phyloP scores from a whole-genome alignment of 2,329 filamentous ascomycete genomes.

The Fulvia fulva region DNA sequence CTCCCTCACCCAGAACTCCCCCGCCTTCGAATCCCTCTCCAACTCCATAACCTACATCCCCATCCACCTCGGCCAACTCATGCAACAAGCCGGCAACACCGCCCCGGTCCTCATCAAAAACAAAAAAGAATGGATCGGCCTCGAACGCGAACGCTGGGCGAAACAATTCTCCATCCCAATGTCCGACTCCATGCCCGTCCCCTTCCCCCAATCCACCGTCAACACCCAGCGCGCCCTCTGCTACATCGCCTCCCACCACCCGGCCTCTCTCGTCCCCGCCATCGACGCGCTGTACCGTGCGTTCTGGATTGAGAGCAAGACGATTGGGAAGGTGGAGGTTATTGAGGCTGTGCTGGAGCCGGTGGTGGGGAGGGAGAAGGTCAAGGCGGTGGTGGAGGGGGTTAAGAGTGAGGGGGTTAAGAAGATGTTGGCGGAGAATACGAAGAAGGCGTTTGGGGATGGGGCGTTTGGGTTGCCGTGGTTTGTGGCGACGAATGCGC shows the following conservation, averaged over 20 bases:
- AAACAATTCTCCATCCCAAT: conserved; percentile 54
- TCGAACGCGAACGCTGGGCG: conserved; percentile 54
- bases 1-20: conserved; percentile 47
- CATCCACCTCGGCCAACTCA: conserved; percentile 57
- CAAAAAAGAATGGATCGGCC: conserved; percentile 55
- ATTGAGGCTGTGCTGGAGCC: conserved; percentile 43
- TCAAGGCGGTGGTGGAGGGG: conserved; percentile 36
- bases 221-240: conserved; percentile 51
- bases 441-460: conserved; percentile 48
- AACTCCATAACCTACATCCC: conserved; percentile 54
- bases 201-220: conserved; percentile 54
- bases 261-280: conserved; percentile 39
- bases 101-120: conserved; percentile 57
- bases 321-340: conserved; percentile 44
- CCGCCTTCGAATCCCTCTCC: conserved; percentile 53
- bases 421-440: conserved; percentile 46
- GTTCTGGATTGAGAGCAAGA: conserved; percentile 50
- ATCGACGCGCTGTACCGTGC: conserved; percentile 48
- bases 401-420: conserved; percentile 44
- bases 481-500: conserved; percentile 53
- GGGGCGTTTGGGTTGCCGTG: conserved; percentile 61
- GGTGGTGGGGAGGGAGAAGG: conserved; percentile 44
- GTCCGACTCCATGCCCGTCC: conserved; percentile 39
- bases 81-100: conserved; percentile 53
- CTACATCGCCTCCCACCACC: conserved; percentile 43